Conservation (phyloP, 202 grass and related monocot genomes). For the Alloteropsis angusta region DNA sequence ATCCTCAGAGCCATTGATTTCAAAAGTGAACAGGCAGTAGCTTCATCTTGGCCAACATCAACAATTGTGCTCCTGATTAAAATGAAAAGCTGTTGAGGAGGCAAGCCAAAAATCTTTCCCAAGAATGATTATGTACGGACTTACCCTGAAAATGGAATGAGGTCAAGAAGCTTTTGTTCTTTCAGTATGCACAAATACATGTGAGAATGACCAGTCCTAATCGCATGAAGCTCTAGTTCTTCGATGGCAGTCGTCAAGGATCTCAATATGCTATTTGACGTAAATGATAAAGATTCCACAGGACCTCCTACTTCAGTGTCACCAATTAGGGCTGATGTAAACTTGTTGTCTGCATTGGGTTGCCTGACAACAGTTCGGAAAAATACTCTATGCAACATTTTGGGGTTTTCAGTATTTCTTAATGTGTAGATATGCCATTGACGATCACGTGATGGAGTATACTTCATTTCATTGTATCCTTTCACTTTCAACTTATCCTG, state of each 20-base stretch:
- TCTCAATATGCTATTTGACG: constrained; percentile 58
- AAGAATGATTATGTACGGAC: constrained; percentile 12
- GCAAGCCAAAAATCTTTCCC: not conserved
- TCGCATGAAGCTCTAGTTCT: constrained; percentile 71
- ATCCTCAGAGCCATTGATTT: constrained; percentile 75
- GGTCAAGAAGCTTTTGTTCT: constrained; percentile 64
- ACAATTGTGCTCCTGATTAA: constrained; percentile 44
- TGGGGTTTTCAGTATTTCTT: constrained; percentile 52
- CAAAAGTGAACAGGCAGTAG: constrained; percentile 42
- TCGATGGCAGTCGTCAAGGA: constrained; percentile 57
- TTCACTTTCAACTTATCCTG: constrained; percentile 74
- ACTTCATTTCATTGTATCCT: constrained; percentile 63
- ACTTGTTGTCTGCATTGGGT: constrained; percentile 37
- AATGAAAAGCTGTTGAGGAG: constrained; percentile 17
- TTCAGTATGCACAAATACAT: constrained; percentile 64
- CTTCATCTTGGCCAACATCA: constrained; percentile 60
- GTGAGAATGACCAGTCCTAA: constrained; percentile 68
- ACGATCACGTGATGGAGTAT: constrained; percentile 74
- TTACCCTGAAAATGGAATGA: constrained; percentile 61
- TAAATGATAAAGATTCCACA: constrained; percentile 49
- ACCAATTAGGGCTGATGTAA: constrained; percentile 27
- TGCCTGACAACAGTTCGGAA: constrained; percentile 70
- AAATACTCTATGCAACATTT: constrained; percentile 67
- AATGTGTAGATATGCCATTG: constrained; percentile 79
- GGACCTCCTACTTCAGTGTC: constrained; percentile 25